Evolutionary conservation across 1,284 basidiomycete species (phyloP), one percentile per base, ranked within the genome.

Genomic region (Papiliotrema fonsecae): DNA sequence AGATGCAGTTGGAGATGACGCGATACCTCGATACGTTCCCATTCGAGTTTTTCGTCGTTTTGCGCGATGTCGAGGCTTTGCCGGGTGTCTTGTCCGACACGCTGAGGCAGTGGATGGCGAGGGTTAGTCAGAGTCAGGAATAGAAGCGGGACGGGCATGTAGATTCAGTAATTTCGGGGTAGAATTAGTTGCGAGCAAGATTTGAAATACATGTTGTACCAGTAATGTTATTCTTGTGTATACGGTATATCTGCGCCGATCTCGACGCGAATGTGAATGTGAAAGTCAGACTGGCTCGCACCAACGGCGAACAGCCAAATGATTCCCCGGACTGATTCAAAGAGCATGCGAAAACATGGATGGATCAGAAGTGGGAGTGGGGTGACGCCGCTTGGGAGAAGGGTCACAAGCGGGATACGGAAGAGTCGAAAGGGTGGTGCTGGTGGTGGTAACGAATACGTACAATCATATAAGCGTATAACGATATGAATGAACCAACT

Each of bases 21-120:
- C 82, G 88, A 42, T 97, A 97, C 71, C 74, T 97, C 60, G 92
- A 97, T 67, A 87, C 89, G 3, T 98, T 99, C 81, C 96, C 96
- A 0, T 98, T 98, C 76, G 91, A 97, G 75, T 96, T 96, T 71
- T 98, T 93, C 61, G 87, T 97, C 43, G 87, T 99, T 16, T 76
- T 99, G 39, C 79, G 91, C 52, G 83, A 88, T 62, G 90, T 96
- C 34, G 91, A 96, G 70, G 84, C 90, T 4, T 76, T 99, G 37
- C 96, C 96, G 0, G 87, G 91, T 48, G 89, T 97, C 13, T 76
- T 99, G 54, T 81, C 88, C n/a, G 84, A 86, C 37, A 97, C 92
- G 2, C 76, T 98, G 51, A 84, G 90, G 60, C 93, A 98, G 70
- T 99, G 73, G 73, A 72, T 74, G 64, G 60, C 68, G 24, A 52